Conservation (phyloP, 495 filamentous ascomycete species). For the Penicillium ochrochloron region DNA sequence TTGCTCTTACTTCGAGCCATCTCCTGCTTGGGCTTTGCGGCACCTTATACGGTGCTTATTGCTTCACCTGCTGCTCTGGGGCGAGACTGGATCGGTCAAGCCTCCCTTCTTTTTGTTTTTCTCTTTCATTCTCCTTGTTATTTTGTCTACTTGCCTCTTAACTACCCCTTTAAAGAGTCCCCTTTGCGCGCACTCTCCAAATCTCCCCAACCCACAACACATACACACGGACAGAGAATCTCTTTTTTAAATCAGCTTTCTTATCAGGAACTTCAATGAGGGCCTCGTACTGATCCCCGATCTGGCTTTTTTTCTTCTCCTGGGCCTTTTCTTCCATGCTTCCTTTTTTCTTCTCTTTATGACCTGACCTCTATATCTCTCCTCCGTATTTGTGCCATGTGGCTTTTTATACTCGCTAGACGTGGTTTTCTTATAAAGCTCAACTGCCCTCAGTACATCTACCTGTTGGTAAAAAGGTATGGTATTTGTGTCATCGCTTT, state of each 20-base stretch:
- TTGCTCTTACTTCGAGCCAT: slow-evolving; percentile 19
- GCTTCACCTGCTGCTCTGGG: slow-evolving; percentile 17
- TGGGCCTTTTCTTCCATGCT: slow-evolving; percentile 10
- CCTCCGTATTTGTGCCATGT: slow-evolving; percentile 31
- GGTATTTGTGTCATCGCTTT: background rate
- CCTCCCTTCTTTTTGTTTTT: slow-evolving; percentile 28
- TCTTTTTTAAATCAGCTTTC: slow-evolving; percentile 39
- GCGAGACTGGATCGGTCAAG: slow-evolving; percentile 10
- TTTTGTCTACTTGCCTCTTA: slow-evolving; percentile 39
- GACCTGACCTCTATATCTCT: slow-evolving; percentile 14
- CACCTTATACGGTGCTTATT: slow-evolving; percentile 2
- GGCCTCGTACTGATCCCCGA: slow-evolving; percentile 33
- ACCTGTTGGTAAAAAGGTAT: slow-evolving; percentile 1
- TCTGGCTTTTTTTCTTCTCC: slow-evolving; percentile 28
- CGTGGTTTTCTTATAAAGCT: slow-evolving; percentile 27
- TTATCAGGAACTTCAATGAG: slow-evolving; percentile 39
- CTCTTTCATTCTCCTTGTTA: slow-evolving; percentile 35
- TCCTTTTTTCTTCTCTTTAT: slow-evolving; percentile 18
- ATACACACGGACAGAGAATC: slow-evolving; percentile 36
- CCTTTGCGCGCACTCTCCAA: slow-evolving; percentile 41
- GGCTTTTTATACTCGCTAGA: slow-evolving; percentile 35
- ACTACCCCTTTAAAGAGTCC: slow-evolving; percentile 39
- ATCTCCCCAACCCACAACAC: slow-evolving; percentile 25
- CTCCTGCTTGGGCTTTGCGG: slow-evolving; percentile 15
- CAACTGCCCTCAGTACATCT: slow-evolving; percentile 10